Evolutionary conservation across 805 yeast genomes (phyloP).

Genomic region (Lipomyces mesembrius): DNA sequence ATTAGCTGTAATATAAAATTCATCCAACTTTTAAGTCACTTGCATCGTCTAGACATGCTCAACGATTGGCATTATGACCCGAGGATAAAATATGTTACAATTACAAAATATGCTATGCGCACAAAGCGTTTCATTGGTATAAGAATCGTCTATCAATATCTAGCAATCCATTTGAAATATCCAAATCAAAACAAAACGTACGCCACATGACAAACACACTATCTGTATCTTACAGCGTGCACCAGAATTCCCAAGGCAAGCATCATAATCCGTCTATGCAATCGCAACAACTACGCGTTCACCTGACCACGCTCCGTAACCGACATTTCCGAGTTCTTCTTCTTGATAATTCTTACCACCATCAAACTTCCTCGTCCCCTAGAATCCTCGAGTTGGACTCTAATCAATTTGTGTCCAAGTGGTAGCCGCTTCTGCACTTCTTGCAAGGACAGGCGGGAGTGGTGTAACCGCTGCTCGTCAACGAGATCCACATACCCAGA

Average conservation of each 20-base stretch:
- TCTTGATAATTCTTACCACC: not conserved
- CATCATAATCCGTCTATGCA: not conserved
- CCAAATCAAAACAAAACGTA: not conserved
- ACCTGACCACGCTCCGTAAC: not conserved
- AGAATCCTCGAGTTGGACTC: not conserved
- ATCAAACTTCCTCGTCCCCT: not conserved
- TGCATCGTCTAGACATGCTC: too few species aligned
- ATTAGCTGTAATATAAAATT: too few species aligned
- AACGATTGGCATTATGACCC: too few species aligned
- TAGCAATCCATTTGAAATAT: not conserved
- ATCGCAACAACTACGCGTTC: not conserved
- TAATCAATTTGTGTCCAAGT: conserved; percentile 3
- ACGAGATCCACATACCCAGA: conserved; percentile 7
- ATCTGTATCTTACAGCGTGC: too few species aligned
- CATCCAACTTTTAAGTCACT: too few species aligned
- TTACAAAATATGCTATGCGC: too few species aligned
- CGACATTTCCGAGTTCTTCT: not conserved
- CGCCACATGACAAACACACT: not conserved
- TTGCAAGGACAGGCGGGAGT: conserved; percentile 9
- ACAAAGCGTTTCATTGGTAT: not conserved
- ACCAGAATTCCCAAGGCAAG: too few species aligned
- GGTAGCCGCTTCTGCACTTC: not conserved
- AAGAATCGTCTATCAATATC: not conserved
- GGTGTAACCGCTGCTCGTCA: not conserved
- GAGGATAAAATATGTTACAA: not conserved